These are phyloP conservation scores for Colletotrichum agaves DNA, from an alignment of 2,329 filamentous ascomycete species.

Conservation along the genomic window DNA sequence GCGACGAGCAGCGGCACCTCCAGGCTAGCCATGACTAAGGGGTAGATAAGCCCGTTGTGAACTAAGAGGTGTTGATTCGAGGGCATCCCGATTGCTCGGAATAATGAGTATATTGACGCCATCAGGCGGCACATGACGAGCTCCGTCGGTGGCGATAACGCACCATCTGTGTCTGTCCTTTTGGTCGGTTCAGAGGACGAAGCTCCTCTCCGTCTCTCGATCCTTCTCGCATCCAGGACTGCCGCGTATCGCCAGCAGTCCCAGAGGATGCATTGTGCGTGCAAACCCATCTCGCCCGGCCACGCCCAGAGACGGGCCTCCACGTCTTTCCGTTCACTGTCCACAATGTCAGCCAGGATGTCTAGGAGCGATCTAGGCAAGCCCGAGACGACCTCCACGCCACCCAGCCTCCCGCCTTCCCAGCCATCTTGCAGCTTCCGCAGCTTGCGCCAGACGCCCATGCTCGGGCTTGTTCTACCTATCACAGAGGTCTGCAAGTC, in stretches of 20 bases:
- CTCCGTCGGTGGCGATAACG: slow-evolving; percentile 32
- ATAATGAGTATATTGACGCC: slow-evolving; percentile 42
- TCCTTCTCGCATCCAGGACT: slow-evolving; percentile 39
- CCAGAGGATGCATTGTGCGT: slow-evolving; percentile 45
- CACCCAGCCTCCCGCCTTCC: slow-evolving; percentile 21
- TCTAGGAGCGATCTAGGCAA: slow-evolving; percentile 43
- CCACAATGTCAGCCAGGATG: slow-evolving; percentile 40
- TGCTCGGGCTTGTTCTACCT: slow-evolving; percentile 27
- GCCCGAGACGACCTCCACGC: slow-evolving; percentile 46
- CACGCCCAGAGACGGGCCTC: slow-evolving; percentile 40
- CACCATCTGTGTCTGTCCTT: not conserved
- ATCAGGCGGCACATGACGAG: slow-evolving; percentile 41
- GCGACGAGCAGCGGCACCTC: slow-evolving; percentile 40
- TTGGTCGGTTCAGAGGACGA: not conserved
- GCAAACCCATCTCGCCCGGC: slow-evolving; percentile 42
- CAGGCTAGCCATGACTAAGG: slow-evolving; percentile 41
- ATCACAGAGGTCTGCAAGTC: slow-evolving; percentile 35
- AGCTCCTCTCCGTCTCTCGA: not conserved
- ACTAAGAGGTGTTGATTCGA: slow-evolving; percentile 39
- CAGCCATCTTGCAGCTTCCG: slow-evolving; percentile 32
- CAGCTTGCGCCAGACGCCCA: slow-evolving; percentile 35
- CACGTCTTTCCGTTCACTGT: slow-evolving; percentile 18
- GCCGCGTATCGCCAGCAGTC: slow-evolving; percentile 43
- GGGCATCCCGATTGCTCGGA: slow-evolving; percentile 32
- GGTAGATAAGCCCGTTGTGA: slow-evolving; percentile 43